Conservation (phyloP, 495 filamentous ascomycete genomes). For the Opeltia flavorubescens region DNA sequence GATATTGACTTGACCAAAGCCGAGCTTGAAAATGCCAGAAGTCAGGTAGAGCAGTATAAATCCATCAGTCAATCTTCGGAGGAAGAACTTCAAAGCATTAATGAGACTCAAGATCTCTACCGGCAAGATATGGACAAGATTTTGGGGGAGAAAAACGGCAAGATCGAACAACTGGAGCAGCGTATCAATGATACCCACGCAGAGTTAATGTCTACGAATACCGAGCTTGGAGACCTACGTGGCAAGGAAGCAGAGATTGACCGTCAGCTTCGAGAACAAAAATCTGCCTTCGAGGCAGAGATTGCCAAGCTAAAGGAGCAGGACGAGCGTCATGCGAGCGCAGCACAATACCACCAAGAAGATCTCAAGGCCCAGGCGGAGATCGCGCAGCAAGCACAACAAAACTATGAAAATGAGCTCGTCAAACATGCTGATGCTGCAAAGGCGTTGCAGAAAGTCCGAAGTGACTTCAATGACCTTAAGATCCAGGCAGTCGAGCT, state of each 20-base stretch:
- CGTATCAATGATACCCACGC: constrained; percentile 65
- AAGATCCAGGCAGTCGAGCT: constrained; percentile 58
- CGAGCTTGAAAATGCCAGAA: constrained; percentile 65
- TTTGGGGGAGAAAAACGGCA: constrained; percentile 57
- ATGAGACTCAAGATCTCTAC: constrained; percentile 73
- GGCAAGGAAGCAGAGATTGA: constrained; percentile 60
- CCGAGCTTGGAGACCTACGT: constrained; percentile 62
- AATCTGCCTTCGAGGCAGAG: constrained; percentile 54
- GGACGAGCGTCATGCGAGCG: constrained; percentile 59
- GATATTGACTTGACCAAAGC: constrained; percentile 60
- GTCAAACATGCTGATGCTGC: constrained; percentile 91
- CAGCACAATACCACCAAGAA: constrained; percentile 70
- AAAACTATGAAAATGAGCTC: constrained; percentile 87
- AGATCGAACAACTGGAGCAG: constrained; percentile 64
- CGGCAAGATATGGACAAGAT: constrained; percentile 66
- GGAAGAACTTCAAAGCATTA: constrained; percentile 66
- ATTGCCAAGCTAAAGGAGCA: constrained; percentile 76
- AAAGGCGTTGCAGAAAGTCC: constrained; percentile 60
- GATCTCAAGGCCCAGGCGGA: constrained; percentile 86
- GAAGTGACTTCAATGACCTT: constrained; percentile 66
- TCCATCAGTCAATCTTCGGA: constrained; percentile 80
- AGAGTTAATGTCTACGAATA: constrained; percentile 67
- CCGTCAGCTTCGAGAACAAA: constrained; percentile 69
- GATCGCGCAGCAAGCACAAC: constrained; percentile 83
- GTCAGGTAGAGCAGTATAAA: constrained; percentile 74